phyloP scores from a whole-genome alignment of 2,329 filamentous ascomycete genomes.

The Diaporthe longicolla region DNA sequence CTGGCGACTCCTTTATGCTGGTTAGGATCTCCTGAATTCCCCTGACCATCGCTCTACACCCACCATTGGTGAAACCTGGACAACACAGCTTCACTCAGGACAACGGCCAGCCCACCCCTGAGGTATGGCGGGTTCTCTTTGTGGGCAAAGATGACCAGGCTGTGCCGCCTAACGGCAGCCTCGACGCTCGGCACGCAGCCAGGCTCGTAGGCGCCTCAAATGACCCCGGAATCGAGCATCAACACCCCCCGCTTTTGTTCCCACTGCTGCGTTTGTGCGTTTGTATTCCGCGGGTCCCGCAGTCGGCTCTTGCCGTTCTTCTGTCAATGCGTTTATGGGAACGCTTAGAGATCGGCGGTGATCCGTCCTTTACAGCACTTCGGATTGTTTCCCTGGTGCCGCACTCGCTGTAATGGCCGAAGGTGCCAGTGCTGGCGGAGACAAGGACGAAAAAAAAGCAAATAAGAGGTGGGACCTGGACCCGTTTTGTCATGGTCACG shows the following conservation, averaged over 20 bases:
- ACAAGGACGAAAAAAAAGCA: not conserved
- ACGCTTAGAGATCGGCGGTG: not conserved
- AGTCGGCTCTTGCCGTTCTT: conserved; percentile 21
- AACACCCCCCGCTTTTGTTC: not conserved
- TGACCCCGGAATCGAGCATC: not conserved
- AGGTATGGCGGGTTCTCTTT: not conserved
- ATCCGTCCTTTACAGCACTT: not conserved
- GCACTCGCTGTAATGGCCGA: not conserved
- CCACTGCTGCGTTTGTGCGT: not conserved
- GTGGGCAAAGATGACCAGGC: not conserved
- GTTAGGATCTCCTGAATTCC: not conserved
- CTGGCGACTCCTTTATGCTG: not conserved
- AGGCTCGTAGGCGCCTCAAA: not conserved
- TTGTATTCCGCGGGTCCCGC: conserved; percentile 21
- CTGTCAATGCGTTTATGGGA: conserved; percentile 19
- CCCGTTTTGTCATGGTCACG: conserved; percentile 21
- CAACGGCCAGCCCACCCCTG: not conserved
- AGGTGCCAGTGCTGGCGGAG: conserved; percentile 4
- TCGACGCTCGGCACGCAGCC: conserved; percentile 11
- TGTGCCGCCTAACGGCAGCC: not conserved
- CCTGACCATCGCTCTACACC: not conserved
- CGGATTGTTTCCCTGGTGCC: conserved; percentile 8
- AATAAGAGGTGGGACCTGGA: conserved; percentile 16
- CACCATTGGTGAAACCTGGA: not conserved
- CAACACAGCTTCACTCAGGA: not conserved